Percentiles rank a stretch among this genome's conserved stretches.
These are phyloP conservation scores for Microcos paniculata DNA, from an alignment of 345 rosid species.

Conservation along the genomic window DNA sequence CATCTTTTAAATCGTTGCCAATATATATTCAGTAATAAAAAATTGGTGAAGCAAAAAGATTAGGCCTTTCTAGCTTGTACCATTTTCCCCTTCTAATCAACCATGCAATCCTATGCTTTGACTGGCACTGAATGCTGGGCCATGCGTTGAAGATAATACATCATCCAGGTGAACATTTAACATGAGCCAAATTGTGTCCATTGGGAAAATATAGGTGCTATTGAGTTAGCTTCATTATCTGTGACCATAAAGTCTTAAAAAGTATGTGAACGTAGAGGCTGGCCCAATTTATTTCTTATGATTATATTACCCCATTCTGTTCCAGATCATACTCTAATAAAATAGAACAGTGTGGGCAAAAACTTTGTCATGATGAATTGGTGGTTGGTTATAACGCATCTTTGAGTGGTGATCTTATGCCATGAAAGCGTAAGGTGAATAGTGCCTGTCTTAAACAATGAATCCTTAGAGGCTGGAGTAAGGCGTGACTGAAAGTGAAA, in stretches of 20 bases:
- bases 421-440: not conserved
- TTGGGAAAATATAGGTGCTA: not conserved
- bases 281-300: not conserved
- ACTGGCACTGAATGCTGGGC: not conserved
- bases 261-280: not conserved
- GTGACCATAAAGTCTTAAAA: not conserved
- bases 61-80: not conserved
- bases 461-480: not conserved
- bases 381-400: not conserved
- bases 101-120: not conserved
- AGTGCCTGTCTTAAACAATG: not conserved
- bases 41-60: not conserved
- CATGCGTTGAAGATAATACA: not conserved
- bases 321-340: no score
- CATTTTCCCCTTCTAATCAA: not conserved
- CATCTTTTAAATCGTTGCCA: not conserved
- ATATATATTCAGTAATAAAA: not conserved
- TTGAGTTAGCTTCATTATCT: not conserved
- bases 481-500: not conserved
- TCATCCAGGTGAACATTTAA: not conserved
- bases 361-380: no score
- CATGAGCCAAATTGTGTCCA: not conserved
- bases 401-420: not conserved
- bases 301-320: not conserved
- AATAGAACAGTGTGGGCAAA: no score